phyloP scores from a whole-genome alignment of 2,329 filamentous ascomycete species.

The Apiospora marii region DNA sequence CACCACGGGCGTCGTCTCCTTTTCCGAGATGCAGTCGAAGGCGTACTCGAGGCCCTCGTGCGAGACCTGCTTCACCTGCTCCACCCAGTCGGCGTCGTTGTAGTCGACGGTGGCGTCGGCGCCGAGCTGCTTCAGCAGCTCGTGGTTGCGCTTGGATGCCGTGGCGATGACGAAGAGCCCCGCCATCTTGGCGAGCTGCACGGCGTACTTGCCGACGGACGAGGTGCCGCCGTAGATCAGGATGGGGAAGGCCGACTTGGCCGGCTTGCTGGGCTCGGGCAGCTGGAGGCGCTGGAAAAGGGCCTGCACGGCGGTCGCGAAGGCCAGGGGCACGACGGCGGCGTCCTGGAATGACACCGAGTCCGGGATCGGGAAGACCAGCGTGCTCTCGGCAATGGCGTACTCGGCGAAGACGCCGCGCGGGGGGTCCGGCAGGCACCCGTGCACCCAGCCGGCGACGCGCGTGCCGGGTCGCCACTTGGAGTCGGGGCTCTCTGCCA shows the following conservation, averaged over 20 bases:
- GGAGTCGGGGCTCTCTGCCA: slow-evolving; percentile 41
- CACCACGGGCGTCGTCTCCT: slow-evolving; percentile 34
- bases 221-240: slow-evolving; percentile 39
- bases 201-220: slow-evolving; percentile 39
- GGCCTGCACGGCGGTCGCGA: slow-evolving; percentile 52
- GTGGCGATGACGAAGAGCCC: slow-evolving; percentile 40
- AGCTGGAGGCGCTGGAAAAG: slow-evolving; percentile 41
- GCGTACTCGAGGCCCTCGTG: slow-evolving; percentile 57
- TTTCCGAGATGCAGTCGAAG: slow-evolving; percentile 41
- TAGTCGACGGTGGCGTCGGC: slow-evolving; percentile 41
- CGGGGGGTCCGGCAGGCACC: slow-evolving; percentile 33
- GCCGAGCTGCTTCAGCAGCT: slow-evolving; percentile 35
- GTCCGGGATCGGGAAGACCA: slow-evolving; percentile 42
- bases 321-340: slow-evolving; percentile 45
- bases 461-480: slow-evolving; percentile 42
- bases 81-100: slow-evolving; percentile 55
- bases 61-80: slow-evolving; percentile 69
- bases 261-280: slow-evolving; percentile 42
- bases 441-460: slow-evolving; percentile 45
- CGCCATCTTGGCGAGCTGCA: slow-evolving; percentile 40
- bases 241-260: slow-evolving; percentile 42
- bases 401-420: slow-evolving; percentile 44
- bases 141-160: slow-evolving; percentile 37
- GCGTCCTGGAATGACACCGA: slow-evolving; percentile 38
- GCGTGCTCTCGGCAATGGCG: slow-evolving; percentile 35